A percentile compares a stretch with the other conserved stretches of the same genome.
These are phyloP conservation scores for Pyrus communis DNA, from an alignment of 306 rosid genomes.

Conservation along the genomic window DNA sequence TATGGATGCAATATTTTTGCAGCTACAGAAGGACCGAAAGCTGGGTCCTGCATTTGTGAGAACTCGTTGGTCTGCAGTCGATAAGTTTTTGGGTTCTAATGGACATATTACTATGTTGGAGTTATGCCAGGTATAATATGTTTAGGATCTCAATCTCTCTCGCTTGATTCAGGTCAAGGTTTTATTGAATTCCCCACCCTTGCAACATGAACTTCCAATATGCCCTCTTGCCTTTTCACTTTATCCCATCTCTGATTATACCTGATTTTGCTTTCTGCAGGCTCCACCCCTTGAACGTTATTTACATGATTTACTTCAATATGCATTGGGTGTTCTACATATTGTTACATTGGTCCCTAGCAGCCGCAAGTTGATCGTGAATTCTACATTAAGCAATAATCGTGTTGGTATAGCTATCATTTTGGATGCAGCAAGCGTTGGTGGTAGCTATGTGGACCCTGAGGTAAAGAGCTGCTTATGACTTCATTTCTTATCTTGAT, in stretches of 20 bases:
- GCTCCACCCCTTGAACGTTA: constrained; percentile 96
- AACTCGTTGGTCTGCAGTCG: constrained; percentile 80
- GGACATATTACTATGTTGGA: constrained; percentile 93
- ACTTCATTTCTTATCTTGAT: constrained; percentile 1
- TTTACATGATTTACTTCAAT: constrained; percentile 94
- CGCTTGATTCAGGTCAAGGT: background rate
- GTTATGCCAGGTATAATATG: constrained; percentile 74
- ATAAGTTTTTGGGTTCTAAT: constrained; percentile 64
- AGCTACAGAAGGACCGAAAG: constrained; percentile 91
- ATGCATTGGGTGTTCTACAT: constrained; percentile 90
- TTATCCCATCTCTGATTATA: background rate
- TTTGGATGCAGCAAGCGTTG: constrained; percentile 93
- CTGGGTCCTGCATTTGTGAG: constrained; percentile 92
- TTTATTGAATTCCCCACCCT: background rate
- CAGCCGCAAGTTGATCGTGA: constrained; percentile 90
- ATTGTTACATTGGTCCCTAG: constrained; percentile 84
- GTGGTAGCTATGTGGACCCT: constrained; percentile 75
- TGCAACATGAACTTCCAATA: background rate
- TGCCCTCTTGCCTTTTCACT: background rate
- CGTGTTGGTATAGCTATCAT: constrained; percentile 87
- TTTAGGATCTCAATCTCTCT: background rate
- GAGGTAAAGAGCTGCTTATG: constrained; percentile 47
- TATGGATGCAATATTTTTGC: constrained; percentile 74
- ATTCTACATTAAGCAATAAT: constrained; percentile 80
- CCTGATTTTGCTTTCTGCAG: constrained; percentile 36